phyloP scores from a whole-genome alignment of 768 basidiomycete genomes.

The Rhodosporidiobolus odoratus region DNA sequence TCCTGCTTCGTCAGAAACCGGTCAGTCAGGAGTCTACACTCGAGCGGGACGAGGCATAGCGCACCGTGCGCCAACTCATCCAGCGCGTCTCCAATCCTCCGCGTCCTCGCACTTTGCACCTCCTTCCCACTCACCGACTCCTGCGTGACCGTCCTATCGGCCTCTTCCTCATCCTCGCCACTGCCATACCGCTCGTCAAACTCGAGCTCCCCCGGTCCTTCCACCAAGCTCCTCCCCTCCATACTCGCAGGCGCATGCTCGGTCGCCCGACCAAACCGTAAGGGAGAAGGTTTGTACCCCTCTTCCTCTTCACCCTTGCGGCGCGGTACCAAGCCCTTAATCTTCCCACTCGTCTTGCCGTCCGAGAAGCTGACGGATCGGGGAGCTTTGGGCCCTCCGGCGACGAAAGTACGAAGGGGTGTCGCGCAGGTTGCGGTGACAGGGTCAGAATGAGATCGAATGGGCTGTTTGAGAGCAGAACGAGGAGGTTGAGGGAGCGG shows the following conservation, averaged over 20 bases:
- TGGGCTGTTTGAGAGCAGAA: conserved; percentile 40
- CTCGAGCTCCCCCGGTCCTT: conserved; percentile 23
- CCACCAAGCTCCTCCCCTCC: conserved; percentile 41
- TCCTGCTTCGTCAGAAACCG: not conserved
- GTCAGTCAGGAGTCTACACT: not conserved
- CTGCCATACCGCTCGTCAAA: conserved; percentile 29
- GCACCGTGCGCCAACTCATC: conserved; percentile 64
- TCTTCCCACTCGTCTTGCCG: conserved; percentile 83
- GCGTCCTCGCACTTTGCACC: conserved; percentile 63
- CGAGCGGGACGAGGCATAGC: conserved; percentile 32
- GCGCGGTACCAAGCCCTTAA: conserved; percentile 46
- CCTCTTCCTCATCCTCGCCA: conserved; percentile 36
- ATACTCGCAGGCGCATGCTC: conserved; percentile 38
- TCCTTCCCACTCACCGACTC: conserved; percentile 34
- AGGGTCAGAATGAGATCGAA: conserved; percentile 45
- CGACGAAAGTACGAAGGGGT: conserved; percentile 25
- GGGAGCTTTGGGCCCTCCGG: conserved; percentile 50
- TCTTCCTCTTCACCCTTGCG: not conserved
- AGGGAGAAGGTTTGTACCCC: not conserved
- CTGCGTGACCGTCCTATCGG: conserved; percentile 11
- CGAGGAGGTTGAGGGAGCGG: conserved; percentile 16
- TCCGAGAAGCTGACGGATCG: conserved; percentile 96
- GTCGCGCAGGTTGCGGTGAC: conserved; percentile 45
- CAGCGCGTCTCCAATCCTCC: conserved; percentile 75
- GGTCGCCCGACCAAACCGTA: not conserved